A percentile compares a stretch with the other conserved stretches of the same genome.
Conservation (phyloP, 768 basidiomycete genomes). For the Thelephora aurantiotincta region DNA sequence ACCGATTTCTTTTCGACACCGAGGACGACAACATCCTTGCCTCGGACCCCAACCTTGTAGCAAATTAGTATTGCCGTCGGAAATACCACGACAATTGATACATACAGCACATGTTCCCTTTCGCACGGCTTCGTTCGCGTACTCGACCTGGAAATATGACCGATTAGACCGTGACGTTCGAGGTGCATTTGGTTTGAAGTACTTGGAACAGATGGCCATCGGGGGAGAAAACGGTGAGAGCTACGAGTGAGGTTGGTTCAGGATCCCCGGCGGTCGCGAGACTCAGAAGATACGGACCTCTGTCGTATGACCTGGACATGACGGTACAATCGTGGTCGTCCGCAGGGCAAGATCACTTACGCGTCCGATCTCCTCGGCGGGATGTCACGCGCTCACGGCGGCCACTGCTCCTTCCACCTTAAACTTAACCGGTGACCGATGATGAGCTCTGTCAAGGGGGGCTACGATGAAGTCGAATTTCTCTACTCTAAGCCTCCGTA, state of each 20-base stretch:
- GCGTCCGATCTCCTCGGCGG: conserved; percentile 6
- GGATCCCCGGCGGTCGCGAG: neutral
- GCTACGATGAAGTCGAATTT: conserved; percentile 10
- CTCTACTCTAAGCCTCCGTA: conserved; percentile 6
- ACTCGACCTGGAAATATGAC: conserved; percentile 68
- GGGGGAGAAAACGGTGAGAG: conserved; percentile 95
- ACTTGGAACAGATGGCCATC: conserved; percentile 99
- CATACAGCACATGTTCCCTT: conserved; percentile 94
- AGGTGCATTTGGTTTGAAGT: conserved; percentile 7
- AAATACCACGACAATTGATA: conserved; percentile 3
- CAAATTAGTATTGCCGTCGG: conserved; percentile 1
- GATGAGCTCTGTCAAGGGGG: neutral
- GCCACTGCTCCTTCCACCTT: conserved; percentile 2
- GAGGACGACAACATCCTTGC: conserved; percentile 87
- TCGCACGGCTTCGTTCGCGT: conserved; percentile 93
- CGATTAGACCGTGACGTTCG: conserved; percentile 6
- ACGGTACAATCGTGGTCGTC: neutral
- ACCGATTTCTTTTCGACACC: conserved; percentile 99
- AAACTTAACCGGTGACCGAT: neutral
- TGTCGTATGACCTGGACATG: conserved; percentile 95
- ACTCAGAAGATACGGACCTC: conserved; percentile 43
- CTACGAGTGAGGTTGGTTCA: conserved; percentile 25
- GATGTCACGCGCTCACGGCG: conserved; percentile 5
- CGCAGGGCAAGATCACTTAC: neutral
- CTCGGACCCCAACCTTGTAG: conserved; percentile 83